Base-by-base conservation (phyloP, 2,329 filamentous ascomycete genomes). In the Aspergillus brunneoviolaceus region DNA sequence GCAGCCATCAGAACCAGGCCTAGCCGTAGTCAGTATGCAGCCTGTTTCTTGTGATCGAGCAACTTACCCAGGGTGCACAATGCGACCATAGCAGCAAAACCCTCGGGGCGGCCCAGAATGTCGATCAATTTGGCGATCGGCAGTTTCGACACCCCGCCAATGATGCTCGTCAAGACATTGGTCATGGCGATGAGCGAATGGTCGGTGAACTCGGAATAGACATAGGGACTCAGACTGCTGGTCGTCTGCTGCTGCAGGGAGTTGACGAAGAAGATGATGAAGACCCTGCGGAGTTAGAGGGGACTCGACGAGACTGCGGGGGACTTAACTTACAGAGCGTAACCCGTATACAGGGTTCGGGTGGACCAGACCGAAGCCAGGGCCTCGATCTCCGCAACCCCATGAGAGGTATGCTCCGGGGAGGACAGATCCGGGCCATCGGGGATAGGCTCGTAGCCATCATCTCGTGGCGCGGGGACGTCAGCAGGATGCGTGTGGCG, bases 91-190 rank as follows among this genome's bases (percentile, higher is more conserved):
- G 55, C 9, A 0, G 31, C 31, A 60, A 86, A 80, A 19, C 83
- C 86, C 67, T 87, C 81, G 0, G 84, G 79, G 33, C 87, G 84
- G 42, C 85, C 87, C 80, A 83, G 88, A 31, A 86, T 76, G 71
- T 89, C 84, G 55, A 89, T 75, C 6, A 86, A 76, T 70, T 88
- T 88, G 57, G 85, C 85, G 29, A 86, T 76, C 1, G 86, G 82
- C 16, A 89, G 77, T 67, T 85, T 85, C 51, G 82, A 75, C 27
- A 86, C 77, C 31, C 84, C 86, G 47, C 80, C 81, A 33, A 88
- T 82, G 45, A 87, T 74, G 61, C 74, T 80, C 6, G 84, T 76
- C 31, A 88, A 76, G 60, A 88, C 82, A 56, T 76, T 76, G 10
- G 83, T 59, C 39, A 49, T 55, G 16, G 50, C 39, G 23, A 62